These are phyloP conservation scores for Trapa incisa DNA, from an alignment of 345 rosid species.

Conservation along the genomic window DNA sequence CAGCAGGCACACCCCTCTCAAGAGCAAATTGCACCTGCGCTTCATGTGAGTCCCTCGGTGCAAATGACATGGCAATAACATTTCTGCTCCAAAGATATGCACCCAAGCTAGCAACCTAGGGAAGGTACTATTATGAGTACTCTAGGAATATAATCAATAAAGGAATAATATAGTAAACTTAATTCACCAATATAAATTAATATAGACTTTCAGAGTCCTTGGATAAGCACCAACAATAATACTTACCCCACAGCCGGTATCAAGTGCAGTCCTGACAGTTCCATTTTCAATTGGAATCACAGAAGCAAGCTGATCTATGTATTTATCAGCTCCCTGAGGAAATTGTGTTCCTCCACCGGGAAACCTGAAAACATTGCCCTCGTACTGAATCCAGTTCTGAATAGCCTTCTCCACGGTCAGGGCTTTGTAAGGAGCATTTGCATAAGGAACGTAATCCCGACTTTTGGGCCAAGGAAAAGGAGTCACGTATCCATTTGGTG, in stretches of 20 bases:
- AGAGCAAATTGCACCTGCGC: slow-evolving; percentile 99
- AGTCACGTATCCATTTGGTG: slow-evolving; percentile 87
- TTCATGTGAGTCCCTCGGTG: slow-evolving; percentile 99
- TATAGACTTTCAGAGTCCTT: too few relatives aligned
- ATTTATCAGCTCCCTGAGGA: slow-evolving; percentile 97
- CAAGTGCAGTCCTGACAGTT: slow-evolving; percentile 90
- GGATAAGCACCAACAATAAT: neutral
- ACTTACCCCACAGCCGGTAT: slow-evolving; percentile 98
- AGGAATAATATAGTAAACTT: neutral
- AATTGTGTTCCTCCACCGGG: slow-evolving; percentile 99
- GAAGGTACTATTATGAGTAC: neutral
- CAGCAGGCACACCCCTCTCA: slow-evolving; percentile 98
- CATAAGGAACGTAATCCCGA: slow-evolving; percentile 91
- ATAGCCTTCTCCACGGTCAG: slow-evolving; percentile 98
- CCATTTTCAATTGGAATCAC: slow-evolving; percentile 85
- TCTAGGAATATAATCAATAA: neutral
- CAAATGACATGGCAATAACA: slow-evolving; percentile 93
- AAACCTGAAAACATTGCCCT: slow-evolving; percentile 89
- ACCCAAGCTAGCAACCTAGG: slow-evolving; percentile 96
- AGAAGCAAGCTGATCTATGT: slow-evolving; percentile 86
- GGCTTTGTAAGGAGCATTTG: slow-evolving; percentile 95
- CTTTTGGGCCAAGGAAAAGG: slow-evolving; percentile 99
- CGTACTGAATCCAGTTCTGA: slow-evolving; percentile 98
- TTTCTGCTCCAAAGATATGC: slow-evolving; percentile 97
- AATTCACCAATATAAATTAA: neutral